Base-by-base conservation (phyloP, 202 grass and related monocot species). In the Zoysia matrella region DNA sequence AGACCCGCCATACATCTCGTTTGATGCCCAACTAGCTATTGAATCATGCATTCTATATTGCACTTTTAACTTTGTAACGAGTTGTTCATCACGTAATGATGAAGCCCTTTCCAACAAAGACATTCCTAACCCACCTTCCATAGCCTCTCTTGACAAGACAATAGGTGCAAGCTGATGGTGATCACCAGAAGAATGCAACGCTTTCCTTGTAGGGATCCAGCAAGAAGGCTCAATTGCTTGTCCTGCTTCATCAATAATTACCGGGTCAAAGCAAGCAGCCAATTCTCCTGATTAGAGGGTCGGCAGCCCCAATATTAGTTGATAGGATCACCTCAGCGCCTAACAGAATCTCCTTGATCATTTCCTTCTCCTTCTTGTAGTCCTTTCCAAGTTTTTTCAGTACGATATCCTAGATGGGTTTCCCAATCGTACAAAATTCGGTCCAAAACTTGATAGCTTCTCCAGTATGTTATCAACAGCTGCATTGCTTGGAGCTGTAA, bases 401-500 rank as follows among this genome's bases (percentile, higher is more conserved):
- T 47, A 86, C 79, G 92, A 91, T 87, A 97, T 91, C 66, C 88
- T 88, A 67, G 83, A 82, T 62, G 94, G 90, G 64, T 97, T 97
- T 84, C 94, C 94, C 65, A 97, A 80, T 65, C 94, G 85, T 53
- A 97, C 92, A 69, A 90, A 86, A 75, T 94, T 92, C 68, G 92
- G 50, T 75, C 74, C 75, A 77, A 78, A 89, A 72, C 55, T 76
- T 70, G 89, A 92, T 62, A 97, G 83, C 56, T 89, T 97, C 74
- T 94, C 90, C 66, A 94, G 92, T 81, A 97, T 87, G 78, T 97
- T 94, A 85, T 97, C 94, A 10, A 94, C 79, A 16, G 90, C 92
- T 69, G 92, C 92, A 81, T 94, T 97, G 67, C 91, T 97, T 80
- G 94, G 92, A 88, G 94, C 92, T 49, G 94, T 92, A n/a, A 97